phyloP scores from a whole-genome alignment of 495 filamentous ascomycete genomes.

The Trichoderma reesei region DNA sequence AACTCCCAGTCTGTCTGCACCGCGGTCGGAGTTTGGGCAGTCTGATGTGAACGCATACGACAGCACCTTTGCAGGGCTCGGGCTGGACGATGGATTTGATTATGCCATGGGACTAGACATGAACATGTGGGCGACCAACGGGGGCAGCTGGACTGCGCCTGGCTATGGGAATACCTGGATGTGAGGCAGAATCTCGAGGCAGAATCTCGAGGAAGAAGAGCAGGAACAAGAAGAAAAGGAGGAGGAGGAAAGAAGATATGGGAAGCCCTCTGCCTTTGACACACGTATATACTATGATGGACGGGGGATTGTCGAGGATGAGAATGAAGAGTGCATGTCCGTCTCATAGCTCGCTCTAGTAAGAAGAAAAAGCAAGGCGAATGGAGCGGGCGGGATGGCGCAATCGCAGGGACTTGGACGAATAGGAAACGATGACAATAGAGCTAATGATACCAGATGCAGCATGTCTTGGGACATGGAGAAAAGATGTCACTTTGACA shows the following conservation, averaged over 20 bases:
- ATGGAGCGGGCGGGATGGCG: background rate
- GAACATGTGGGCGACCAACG: slow-evolving; percentile 9
- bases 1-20: background rate
- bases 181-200: too few relatives aligned
- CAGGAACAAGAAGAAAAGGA: too few relatives aligned
- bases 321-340: too few relatives aligned
- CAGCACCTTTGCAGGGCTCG: slow-evolving; percentile 7
- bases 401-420: background rate
- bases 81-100: slow-evolving; percentile 9
- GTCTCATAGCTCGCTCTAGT: too few relatives aligned
- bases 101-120: slow-evolving; percentile 9
- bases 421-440: background rate
- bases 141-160: background rate
- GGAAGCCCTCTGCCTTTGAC: too few relatives aligned
- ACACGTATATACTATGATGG: too few relatives aligned
- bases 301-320: too few relatives aligned
- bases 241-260: too few relatives aligned
- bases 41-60: slow-evolving; percentile 9
- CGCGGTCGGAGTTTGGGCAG: background rate
- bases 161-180: background rate
- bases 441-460: background rate
- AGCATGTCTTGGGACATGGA: too few relatives aligned
- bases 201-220: too few relatives aligned
- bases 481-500: too few relatives aligned
- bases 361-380: background rate